Evolutionary conservation across 306 rosid species (phyloP).

Genomic region (Biancaea sappan): DNA sequence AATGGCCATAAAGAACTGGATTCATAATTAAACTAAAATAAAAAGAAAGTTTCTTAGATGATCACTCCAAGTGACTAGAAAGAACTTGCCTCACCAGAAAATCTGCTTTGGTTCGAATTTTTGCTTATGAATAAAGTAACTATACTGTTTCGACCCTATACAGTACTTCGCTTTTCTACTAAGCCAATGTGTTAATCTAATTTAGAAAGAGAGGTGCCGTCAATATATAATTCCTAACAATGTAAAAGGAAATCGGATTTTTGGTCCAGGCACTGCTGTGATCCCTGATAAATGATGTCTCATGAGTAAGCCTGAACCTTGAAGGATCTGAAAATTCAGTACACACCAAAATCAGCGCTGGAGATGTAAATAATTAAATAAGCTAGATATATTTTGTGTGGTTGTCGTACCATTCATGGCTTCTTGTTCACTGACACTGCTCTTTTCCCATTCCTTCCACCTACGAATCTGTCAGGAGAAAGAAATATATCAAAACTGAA

Average conservation of each 20-base stretch:
- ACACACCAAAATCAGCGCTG: not conserved
- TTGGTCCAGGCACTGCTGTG: slow-evolving; percentile 59
- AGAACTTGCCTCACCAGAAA: not conserved
- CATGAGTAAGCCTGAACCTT: slow-evolving; percentile 70
- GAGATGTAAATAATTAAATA: not conserved
- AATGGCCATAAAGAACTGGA: not conserved
- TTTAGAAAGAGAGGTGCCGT: not conserved
- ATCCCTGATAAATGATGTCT: slow-evolving; percentile 62
- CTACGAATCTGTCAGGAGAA: no score
- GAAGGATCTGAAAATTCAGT: slow-evolving; percentile 48
- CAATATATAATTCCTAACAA: slow-evolving; percentile 39
- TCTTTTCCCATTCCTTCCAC: no score
- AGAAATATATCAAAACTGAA: no score
- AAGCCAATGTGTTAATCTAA: not conserved
- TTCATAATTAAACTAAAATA: not conserved
- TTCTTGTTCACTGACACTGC: no score
- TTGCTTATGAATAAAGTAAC: not conserved
- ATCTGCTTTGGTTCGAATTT: not conserved
- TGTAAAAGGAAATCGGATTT: slow-evolving; percentile 51
- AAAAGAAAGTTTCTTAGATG: not conserved
- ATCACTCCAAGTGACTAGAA: not conserved
- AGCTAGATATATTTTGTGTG: not conserved
- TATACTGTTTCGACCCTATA: no score
- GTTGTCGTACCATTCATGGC: slow-evolving; percentile 47
- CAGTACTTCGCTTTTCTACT: no score